Conservation (phyloP, 2,329 filamentous ascomycete genomes). For the Stromatinia cepivora region DNA sequence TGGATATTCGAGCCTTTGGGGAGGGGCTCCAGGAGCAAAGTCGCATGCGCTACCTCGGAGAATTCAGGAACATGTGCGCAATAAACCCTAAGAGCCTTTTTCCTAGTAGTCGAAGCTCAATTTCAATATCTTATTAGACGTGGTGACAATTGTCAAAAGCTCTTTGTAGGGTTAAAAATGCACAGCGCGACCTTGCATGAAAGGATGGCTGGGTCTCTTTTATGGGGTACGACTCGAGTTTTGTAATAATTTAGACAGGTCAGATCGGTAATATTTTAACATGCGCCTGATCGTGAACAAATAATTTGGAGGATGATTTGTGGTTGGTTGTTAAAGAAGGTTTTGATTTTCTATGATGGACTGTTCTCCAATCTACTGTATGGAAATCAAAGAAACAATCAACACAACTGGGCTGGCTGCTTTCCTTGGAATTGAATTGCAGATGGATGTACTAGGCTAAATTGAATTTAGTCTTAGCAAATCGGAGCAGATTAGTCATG, state of each 20-base stretch:
- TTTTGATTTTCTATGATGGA: neutral
- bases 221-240: constrained; percentile 23
- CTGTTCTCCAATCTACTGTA: neutral
- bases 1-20: constrained; percentile 19
- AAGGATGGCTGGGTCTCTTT: constrained; percentile 31
- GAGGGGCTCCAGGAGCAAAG: constrained; percentile 31
- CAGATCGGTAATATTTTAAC: neutral
- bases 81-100: constrained; percentile 24
- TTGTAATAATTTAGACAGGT: constrained; percentile 4
- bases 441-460: neutral
- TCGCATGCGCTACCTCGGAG: constrained; percentile 38
- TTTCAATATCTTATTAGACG: constrained; percentile 7
- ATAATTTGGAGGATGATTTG: neutral
- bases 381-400: constrained; percentile 24
- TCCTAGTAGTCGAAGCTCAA: constrained; percentile 8
- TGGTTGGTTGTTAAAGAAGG: constrained; percentile 15
- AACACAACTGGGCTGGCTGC: constrained; percentile 10
- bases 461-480: neutral
- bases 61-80: constrained; percentile 37
- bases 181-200: constrained; percentile 38
- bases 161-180: constrained; percentile 32
- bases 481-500: neutral
- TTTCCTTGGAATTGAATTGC: constrained; percentile 18
- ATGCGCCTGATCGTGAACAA: constrained; percentile 11
- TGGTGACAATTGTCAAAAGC: constrained; percentile 23